These are phyloP conservation scores for Geum urbanum DNA, from an alignment of 306 rosid genomes.

Conservation along the genomic window DNA sequence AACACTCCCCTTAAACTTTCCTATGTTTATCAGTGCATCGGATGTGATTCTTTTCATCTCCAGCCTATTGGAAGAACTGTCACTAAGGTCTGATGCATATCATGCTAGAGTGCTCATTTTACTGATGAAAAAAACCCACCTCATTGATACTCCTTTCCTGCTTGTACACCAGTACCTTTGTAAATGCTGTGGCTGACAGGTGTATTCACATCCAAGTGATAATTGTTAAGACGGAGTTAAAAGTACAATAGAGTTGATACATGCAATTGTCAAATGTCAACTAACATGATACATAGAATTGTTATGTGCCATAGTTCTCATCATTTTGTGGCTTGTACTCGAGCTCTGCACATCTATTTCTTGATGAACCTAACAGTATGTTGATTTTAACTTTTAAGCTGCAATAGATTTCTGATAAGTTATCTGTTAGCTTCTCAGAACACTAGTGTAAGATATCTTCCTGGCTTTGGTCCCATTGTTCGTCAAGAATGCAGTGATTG, in stretches of 20 bases:
- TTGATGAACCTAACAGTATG: background rate
- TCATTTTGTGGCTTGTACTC: background rate
- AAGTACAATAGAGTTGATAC: background rate
- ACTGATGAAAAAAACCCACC: background rate
- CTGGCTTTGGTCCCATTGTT: conserved; percentile 88
- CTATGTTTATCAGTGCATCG: conserved; percentile 92
- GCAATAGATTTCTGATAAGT: background rate
- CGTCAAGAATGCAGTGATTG: conserved; percentile 85
- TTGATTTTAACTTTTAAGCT: background rate
- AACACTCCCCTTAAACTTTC: conserved; percentile 93
- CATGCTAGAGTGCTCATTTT: conserved; percentile 2
- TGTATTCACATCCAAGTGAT: background rate
- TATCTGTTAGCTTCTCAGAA: conserved; percentile 44
- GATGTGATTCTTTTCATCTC: conserved; percentile 96
- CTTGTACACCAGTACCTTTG: background rate
- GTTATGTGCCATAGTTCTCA: background rate
- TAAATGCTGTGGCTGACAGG: background rate
- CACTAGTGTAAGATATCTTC: conserved; percentile 72
- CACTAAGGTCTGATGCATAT: conserved; percentile 61
- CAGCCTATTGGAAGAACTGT: conserved; percentile 80
- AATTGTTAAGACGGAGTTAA: background rate
- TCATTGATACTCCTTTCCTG: background rate
- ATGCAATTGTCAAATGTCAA: background rate
- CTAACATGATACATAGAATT: background rate
- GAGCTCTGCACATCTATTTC: background rate